Evolutionary conservation across 352 stramenopile species (phyloP).

Genomic region (Lagenidium sp.): DNA sequence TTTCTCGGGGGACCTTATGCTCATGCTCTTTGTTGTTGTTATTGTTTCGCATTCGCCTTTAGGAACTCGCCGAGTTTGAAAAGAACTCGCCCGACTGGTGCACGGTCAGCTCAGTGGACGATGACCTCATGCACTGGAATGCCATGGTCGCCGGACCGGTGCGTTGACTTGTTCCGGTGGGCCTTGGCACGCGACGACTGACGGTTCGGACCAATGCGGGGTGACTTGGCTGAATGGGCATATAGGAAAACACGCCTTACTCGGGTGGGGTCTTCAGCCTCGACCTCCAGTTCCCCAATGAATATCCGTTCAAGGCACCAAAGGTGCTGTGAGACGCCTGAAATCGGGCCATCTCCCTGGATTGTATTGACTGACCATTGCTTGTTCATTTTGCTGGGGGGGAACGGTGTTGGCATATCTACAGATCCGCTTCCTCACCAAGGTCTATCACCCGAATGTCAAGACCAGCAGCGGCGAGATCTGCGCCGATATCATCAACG

Average conservation of each 20-base stretch:
- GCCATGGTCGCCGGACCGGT: slow-evolving; percentile 85
- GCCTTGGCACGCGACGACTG: too few species aligned
- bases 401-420: slow-evolving; percentile 1
- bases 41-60: not conserved
- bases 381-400: too few species aligned
- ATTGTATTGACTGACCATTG: too few species aligned
- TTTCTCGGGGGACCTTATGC: not conserved
- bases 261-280: slow-evolving; percentile 90
- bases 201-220: not conserved
- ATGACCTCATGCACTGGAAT: slow-evolving; percentile 89
- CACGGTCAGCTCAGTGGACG: slow-evolving; percentile 77
- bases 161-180: slow-evolving; percentile 21
- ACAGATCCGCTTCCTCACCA: slow-evolving; percentile 91
- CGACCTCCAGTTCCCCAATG: slow-evolving; percentile 91
- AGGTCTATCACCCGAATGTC: slow-evolving; percentile 96
- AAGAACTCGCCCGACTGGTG: slow-evolving; percentile 88
- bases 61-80: slow-evolving; percentile 85
- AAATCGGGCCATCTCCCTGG: not conserved
- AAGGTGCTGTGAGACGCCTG: slow-evolving; percentile 28
- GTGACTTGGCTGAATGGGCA: too few species aligned
- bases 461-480: slow-evolving; percentile 95
- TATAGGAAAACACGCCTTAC: slow-evolving; percentile 81
- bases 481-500: slow-evolving; percentile 92
- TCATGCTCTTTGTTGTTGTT: too few species aligned
- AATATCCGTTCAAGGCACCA: slow-evolving; percentile 95